Evolutionary conservation across 441 rosid species (phyloP).

Genomic region (Eruca vesicaria): DNA sequence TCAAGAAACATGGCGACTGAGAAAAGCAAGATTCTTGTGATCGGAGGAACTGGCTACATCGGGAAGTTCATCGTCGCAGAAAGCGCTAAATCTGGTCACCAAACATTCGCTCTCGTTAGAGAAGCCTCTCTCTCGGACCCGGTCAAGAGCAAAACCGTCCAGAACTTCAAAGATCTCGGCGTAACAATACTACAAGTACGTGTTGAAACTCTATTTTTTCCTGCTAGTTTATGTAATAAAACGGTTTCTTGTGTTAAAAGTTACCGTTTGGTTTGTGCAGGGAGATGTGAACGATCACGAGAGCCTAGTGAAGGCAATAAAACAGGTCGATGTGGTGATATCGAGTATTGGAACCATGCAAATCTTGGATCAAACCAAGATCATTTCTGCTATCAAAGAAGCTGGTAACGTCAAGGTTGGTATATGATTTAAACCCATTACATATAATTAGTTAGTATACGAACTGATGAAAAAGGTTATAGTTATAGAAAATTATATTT

Average conservation of each 20-base stretch:
- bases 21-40: conserved; percentile 46
- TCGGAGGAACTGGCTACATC: conserved; percentile 64
- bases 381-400: conserved; percentile 60
- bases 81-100: conserved; percentile 43
- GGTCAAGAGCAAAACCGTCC: conserved; percentile 37
- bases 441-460: no score
- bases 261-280: background rate
- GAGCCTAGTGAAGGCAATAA: conserved; percentile 54
- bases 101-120: conserved; percentile 48
- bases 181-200: conserved; percentile 45
- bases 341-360: conserved; percentile 47
- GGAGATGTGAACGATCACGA: conserved; percentile 42
- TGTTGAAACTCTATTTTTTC: background rate
- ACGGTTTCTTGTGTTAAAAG: background rate
- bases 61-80: conserved; percentile 52
- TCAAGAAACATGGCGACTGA: conserved; percentile 19
- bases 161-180: conserved; percentile 47
- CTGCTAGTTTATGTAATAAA: background rate
- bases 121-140: conserved; percentile 43
- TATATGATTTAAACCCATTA: background rate
- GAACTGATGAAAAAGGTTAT: background rate
- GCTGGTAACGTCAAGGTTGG: conserved; percentile 62
- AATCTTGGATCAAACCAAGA: conserved; percentile 52
- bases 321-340: conserved; percentile 59
- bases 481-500: background rate